A percentile compares a stretch with the other conserved stretches of the same genome.
Evolutionary conservation across 2,329 filamentous ascomycete genomes (phyloP).

Genomic region (Xylaria sp.): DNA sequence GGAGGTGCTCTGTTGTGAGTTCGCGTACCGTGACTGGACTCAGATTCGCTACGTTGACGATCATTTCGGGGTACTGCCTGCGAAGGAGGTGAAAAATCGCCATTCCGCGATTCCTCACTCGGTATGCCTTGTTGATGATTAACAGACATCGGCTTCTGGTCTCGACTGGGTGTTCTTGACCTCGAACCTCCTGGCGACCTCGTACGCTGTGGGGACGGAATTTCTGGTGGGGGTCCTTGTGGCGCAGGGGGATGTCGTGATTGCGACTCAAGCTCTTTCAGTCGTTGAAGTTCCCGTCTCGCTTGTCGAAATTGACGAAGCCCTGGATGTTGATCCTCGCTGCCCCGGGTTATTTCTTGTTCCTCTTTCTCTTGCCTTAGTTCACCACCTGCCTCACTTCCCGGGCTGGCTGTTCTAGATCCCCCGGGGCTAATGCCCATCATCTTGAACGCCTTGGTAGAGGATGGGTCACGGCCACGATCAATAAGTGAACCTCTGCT

Average conservation of each 20-base stretch:
- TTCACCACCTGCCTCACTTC: constrained; percentile 23
- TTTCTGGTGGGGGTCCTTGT: constrained; percentile 38
- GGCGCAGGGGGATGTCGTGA: constrained; percentile 54
- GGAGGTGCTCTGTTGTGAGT: constrained; percentile 53
- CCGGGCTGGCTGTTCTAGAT: constrained; percentile 44
- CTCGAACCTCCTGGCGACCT: constrained; percentile 43
- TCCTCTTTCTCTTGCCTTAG: constrained; percentile 32
- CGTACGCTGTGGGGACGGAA: constrained; percentile 37
- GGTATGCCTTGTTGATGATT: constrained; percentile 57
- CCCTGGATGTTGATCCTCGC: constrained; percentile 57
- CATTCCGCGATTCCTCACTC: constrained; percentile 55
- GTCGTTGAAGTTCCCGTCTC: constrained; percentile 64
- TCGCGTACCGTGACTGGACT: constrained; percentile 60
- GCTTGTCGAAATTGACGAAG: constrained; percentile 68
- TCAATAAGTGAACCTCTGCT: constrained; percentile 73
- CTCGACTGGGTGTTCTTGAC: constrained; percentile 55
- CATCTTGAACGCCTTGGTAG: constrained; percentile 69
- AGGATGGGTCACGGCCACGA: constrained; percentile 53
- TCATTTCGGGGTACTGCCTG: constrained; percentile 50
- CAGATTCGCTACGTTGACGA: constrained; percentile 65
- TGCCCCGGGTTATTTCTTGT: constrained; percentile 35
- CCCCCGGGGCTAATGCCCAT: constrained; percentile 62
- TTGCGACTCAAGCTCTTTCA: constrained; percentile 63
- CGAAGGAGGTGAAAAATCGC: constrained; percentile 43
- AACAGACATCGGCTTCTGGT: constrained; percentile 58